Base-by-base conservation (phyloP, 179 eudicot species). In the Carnegiea gigantea region DNA sequence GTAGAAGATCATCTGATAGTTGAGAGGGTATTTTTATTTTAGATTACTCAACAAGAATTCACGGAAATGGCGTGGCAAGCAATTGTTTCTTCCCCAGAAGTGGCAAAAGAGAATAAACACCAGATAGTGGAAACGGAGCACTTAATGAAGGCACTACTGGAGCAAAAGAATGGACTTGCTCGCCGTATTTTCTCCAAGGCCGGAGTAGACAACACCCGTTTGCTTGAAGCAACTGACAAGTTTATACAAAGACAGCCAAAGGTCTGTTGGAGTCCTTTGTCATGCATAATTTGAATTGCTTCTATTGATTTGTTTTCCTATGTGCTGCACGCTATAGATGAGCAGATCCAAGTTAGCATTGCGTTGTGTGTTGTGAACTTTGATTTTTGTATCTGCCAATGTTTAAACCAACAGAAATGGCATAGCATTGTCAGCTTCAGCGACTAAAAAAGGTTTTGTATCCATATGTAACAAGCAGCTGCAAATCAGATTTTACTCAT, bases 1-100 rank as follows among this genome's bases (percentile, higher is more conserved):
- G n/a, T 5, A 75, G 71, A 20, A 75, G 71, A 20, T 75, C 28
- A 74, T 70, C 23, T 23, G 33, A 40, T 75, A 28, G 57, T 71
- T 30, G 38, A 57, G 28, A 53, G 60, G 38, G 80, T 74, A 40
- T 73, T 82, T 48, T n/a, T 48, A 15, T 77, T 76, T 77, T 84
- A 95, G 98, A 95, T 95, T 84, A 86, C 94, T 44, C 98, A 95
- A 76, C 91, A 90, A 88, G 98, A 95, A 53, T 95, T 93, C 65
- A 95, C 98, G 4, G 98, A 95, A 65, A 95, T 91, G 97, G 98
- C 98, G 38, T 95, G 98, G 98, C 98, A 95, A 91, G 90, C 95
- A 57, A 89, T 95, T 82, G 97, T 93, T 54, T 87, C 98, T 24
- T 93, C 97, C 9, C 98, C 98, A 15, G 98, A 95, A 81, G 91